Evolutionary conservation across 148 eudicot genomes (phyloP).

Genomic region (Spergularia marina): DNA sequence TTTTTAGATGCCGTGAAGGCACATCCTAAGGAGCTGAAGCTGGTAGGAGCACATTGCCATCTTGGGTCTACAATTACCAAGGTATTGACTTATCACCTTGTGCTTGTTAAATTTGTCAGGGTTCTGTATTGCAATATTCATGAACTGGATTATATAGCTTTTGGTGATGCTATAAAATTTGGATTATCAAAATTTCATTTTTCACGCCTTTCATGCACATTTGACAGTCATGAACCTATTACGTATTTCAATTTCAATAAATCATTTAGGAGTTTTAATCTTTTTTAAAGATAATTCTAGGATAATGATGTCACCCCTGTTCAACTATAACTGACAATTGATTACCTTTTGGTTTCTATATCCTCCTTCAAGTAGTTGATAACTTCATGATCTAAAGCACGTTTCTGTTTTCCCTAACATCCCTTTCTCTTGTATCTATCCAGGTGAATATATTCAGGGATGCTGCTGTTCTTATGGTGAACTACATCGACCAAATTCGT

Average conservation of each 20-base stretch:
- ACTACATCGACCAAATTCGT: conserved; percentile 80
- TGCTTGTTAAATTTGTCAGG: background rate
- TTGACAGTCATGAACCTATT: no score
- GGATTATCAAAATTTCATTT: no score
- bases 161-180: no score
- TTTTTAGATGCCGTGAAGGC: conserved; percentile 94
- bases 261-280: no score
- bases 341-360: background rate
- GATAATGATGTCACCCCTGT: no score
- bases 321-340: no score
- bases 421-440: conserved; percentile 6
- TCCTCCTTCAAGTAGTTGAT: background rate
- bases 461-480: conserved; percentile 92
- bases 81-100: conserved; percentile 33
- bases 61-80: conserved; percentile 94
- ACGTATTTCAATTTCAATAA: no score
- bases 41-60: conserved; percentile 95
- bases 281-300: background rate
- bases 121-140: no score
- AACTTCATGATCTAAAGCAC: background rate
- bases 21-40: conserved; percentile 77
- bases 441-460: conserved; percentile 94
- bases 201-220: no score
- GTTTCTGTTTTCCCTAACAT: background rate
- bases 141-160: no score